Base-by-base conservation (phyloP, 2,329 filamentous ascomycete genomes). In the Mollisia scopiformis region DNA sequence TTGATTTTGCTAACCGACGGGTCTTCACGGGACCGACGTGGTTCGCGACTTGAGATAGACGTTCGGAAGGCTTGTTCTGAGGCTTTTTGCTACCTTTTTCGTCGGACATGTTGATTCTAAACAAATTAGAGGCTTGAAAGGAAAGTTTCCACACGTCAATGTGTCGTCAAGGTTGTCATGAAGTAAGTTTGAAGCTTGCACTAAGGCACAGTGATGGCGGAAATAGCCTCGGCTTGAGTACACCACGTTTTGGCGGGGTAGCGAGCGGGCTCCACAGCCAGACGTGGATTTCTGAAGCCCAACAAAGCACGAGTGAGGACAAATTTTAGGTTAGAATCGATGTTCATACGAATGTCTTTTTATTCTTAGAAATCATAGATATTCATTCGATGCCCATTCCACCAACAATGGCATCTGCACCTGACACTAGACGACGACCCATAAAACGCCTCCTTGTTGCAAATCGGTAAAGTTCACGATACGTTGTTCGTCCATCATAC, bases 391-490 rank as follows among this genome's bases (percentile, higher is more conserved):
- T n/a, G n/a, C n/a, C n/a, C n/a, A n/a, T n/a, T n/a, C n/a, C n/a
- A n/a, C n/a, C n/a, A n/a, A n/a, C 37, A 35, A 62, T 62, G 55
- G 30, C 39, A 35, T 28, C 31, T n/a, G 16, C 55, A 19, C 37
- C 39, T 39, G 31, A n/a, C n/a, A n/a, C n/a, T n/a, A n/a, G 35
- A 30, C 28, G 21, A 33, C 57, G 71, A 23, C 73, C 75, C 0
- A 82, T 85, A 55, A 78, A 77, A 57, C 78, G 80, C 25, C 76
- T 86, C 5, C 75, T 86, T 6, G 71, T 86, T 53, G 80, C 81
- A 19, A 85, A 85, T 66, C 80, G 81, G 82, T 82, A 69, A 21
- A 55, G 43, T 39, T 8, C 4, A 19, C n/a, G n/a, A 4, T 3
- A 27, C 21, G 2, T 10, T 28, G 14, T 51, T n/a, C 2, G 3